Evolutionary conservation across 441 rosid species (phyloP).

Genomic region (Euphorbia celastroides): DNA sequence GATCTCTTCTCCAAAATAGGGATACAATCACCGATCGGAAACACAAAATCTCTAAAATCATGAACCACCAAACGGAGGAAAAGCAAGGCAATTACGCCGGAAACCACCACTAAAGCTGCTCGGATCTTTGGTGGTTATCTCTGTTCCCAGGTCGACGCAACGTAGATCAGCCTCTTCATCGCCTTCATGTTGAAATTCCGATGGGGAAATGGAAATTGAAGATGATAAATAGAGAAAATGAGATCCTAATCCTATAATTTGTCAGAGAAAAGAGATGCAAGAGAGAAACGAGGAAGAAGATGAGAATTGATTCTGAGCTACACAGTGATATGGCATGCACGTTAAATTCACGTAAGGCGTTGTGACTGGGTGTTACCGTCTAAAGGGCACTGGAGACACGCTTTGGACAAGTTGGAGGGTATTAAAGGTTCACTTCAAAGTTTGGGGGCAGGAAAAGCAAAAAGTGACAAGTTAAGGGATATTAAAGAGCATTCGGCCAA

Average conservation of each 20-base stretch:
- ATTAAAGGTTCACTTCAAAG: no score
- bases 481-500: no score
- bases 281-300: neutral
- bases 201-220: neutral
- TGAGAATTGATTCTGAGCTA: neutral
- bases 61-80: constrained; percentile 77
- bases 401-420: no score
- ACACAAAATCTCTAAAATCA: constrained; percentile 19
- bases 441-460: no score
- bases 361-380: no score
- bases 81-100: constrained; percentile 76
- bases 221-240: neutral
- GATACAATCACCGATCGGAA: neutral
- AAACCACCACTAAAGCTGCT: constrained; percentile 70
- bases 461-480: no score
- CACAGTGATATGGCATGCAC: no score
- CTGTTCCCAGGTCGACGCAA: constrained; percentile 69
- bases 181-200: constrained; percentile 39
- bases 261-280: neutral
- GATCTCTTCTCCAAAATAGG: constrained; percentile 46
- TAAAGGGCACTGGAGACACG: no score
- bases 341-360: no score
- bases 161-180: constrained; percentile 60
- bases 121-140: constrained; percentile 89
- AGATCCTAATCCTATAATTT: constrained; percentile 1